Base-by-base conservation (phyloP, 345 rosid species). In the Erucastrum elatum region DNA sequence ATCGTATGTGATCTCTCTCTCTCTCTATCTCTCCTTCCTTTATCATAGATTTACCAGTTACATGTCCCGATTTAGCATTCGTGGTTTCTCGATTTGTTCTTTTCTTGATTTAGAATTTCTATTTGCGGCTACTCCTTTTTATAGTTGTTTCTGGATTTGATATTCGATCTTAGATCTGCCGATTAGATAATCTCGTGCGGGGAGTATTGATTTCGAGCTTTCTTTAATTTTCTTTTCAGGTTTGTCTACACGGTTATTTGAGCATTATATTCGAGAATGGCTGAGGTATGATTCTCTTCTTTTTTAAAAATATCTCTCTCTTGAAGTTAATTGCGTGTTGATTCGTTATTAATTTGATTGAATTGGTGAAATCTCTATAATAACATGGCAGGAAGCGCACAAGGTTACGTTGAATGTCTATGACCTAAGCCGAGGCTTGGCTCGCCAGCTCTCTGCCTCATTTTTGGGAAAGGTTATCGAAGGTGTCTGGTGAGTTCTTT, bases 391-490 rank as follows among this genome's bases (percentile, higher is more conserved):
- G 98, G 98, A 91, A 84, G 88, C 93, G 62, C 80, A 88, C 79
- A 85, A 39, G 84, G 96, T 95, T 15, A 74, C 85, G 3, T 84
- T 95, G 89, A 85, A 93, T 68, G 90, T 95, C 27, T 93, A 95
- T 71, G 99, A 95, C 64, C 86, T 95, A 30, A 95, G 99, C 88
- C 91, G 86, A 82, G 99, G 99, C 65, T 86, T 95, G 58, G 99
- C 99, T 0, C 94, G 90, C 11, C 96, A 93, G 75, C 96, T 95
- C 55, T 95, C 99, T 5, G 82, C 79, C 1, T 46, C 94, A 7
- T 88, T 95, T 63, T 69, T 93, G 82, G 99, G 99, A 33, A 93
- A 91, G 82, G 87, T 82, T 41, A 86, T 95, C 68, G 99, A 95
- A 77, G 99, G 92, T 49, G 92, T 95, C 33, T 95, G 98, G 99